Conservation (phyloP, 768 basidiomycete species). For the Amanita rubescens region DNA sequence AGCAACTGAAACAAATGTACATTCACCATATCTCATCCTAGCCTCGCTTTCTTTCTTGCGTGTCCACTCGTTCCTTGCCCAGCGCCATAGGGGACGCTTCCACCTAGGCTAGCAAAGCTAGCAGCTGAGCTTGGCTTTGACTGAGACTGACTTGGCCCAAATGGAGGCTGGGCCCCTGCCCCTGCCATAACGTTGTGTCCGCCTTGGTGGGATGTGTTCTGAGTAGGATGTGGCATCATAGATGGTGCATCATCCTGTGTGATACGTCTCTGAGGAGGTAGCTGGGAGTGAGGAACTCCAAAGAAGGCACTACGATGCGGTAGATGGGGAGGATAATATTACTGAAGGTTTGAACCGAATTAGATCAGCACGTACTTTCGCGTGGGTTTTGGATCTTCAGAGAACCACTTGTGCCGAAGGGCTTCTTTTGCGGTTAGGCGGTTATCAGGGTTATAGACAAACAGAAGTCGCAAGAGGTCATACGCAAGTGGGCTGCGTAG, state of each 20-base stretch:
- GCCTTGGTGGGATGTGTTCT: slow-evolving; percentile 36
- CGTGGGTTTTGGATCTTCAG: slow-evolving; percentile 81
- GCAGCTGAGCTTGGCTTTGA: slow-evolving; percentile 54
- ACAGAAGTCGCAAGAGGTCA: slow-evolving; percentile 80
- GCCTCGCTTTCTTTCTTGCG: slow-evolving; percentile 53
- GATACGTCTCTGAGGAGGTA: slow-evolving; percentile 83
- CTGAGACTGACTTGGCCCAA: slow-evolving; percentile 36
- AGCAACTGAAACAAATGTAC: no score
- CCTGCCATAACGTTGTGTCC: slow-evolving; percentile 16
- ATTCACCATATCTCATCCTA: no score
- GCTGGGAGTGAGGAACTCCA: slow-evolving; percentile 50
- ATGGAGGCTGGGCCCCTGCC: slow-evolving; percentile 36
- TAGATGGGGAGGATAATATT: neutral
- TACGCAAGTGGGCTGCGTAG: slow-evolving; percentile 57
- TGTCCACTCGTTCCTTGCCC: slow-evolving; percentile 28
- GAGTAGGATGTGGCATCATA: slow-evolving; percentile 63
- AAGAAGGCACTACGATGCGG: slow-evolving; percentile 64
- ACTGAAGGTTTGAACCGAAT: neutral
- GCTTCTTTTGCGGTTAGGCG: slow-evolving; percentile 80
- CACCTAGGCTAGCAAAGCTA: slow-evolving; percentile 59
- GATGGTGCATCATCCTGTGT: slow-evolving; percentile 90
- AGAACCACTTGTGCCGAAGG: slow-evolving; percentile 85
- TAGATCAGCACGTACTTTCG: slow-evolving; percentile 55
- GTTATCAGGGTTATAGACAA: slow-evolving; percentile 85
- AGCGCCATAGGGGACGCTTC: slow-evolving; percentile 34